Base-by-base conservation (phyloP, 345 rosid genomes). In the Linum trigynum region DNA sequence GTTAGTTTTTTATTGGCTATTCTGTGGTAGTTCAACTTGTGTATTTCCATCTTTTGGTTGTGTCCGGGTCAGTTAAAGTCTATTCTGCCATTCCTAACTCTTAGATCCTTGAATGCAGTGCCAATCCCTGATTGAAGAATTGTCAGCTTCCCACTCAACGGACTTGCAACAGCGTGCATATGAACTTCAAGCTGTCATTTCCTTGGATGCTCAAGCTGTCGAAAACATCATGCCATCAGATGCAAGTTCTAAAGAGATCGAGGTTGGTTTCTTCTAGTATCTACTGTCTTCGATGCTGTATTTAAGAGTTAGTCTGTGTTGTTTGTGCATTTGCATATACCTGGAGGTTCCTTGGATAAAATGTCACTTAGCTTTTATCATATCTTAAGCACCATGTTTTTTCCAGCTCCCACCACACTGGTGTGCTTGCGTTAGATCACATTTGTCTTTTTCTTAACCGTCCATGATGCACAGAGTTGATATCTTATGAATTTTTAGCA, bases 121-220 rank as follows among this genome's bases (percentile, higher is more conserved):
- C 70, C 97, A 94, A 73, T 82, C 97, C 41, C 76, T 94, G 77
- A 80, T 86, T 55, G 99, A 90, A 77, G 97, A 88, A 77, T 77
- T 85, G 70, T 77, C 86, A 67, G 96, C 91, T 72, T 90, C 99
- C 72, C 95, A 90, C 79, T 94, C 97, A 67, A 85, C 97, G 65
- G 99, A 94, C 78, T 76, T 94, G 76, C 99, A 94, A 86, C 99
- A 94, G 72, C 97, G 96, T 69, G 97, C 97, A 5, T 94, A 94
- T 75, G 99, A 94, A 81, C 87, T 94, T 66, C 92, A 90, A 77
- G 86, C 91, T 58, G 78, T 87, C 63, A 50, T 83, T 73, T 77
- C 78, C 66, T 79, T 94, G 59, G 95, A 88, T 81, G 81, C 79
- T 57, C 82, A 39, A 16, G 81, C 97, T 72, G 84, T 88, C 61